A percentile compares a stretch with the other conserved stretches of the same genome.
phyloP scores from a whole-genome alignment of 345 rosid species.

The Kandelia obovata region DNA sequence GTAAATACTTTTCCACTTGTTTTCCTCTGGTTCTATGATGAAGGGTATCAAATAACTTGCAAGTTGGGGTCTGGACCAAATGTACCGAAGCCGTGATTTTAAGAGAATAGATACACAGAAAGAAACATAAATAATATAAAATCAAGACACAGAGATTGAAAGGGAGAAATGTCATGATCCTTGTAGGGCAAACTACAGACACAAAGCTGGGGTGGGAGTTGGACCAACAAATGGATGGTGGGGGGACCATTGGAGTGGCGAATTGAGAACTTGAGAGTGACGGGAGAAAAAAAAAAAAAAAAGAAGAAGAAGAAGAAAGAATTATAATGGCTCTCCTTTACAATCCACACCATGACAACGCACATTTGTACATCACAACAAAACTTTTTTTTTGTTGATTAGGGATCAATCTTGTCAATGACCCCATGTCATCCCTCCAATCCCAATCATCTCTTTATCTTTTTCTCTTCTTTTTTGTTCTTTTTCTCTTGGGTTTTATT shows the following conservation, averaged over 20 bases:
- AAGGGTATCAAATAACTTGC: constrained; percentile 7
- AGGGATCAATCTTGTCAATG: constrained; percentile 1
- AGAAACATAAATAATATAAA: constrained; percentile 24
- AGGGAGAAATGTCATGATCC: constrained; percentile 37
- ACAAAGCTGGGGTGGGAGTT: constrained; percentile 18
- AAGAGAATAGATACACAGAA: constrained; percentile 22
- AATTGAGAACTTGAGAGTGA: constrained; percentile 12
- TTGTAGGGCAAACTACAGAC: constrained; percentile 65
- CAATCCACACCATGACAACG: neutral
- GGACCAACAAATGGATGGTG: constrained; percentile 21
- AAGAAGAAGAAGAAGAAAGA: neutral
- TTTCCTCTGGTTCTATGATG: neutral
- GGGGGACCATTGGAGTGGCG: constrained; percentile 9
- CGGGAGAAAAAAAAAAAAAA: neutral
- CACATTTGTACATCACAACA: neutral
- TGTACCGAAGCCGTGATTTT: constrained; percentile 11
- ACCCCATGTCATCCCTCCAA: neutral
- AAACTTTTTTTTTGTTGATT: neutral
- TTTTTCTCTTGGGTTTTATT: neutral
- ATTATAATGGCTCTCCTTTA: neutral
- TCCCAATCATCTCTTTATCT: too few relatives aligned
- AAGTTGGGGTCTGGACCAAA: constrained; percentile 22
- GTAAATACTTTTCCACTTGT: neutral
- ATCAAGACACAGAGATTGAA: constrained; percentile 29
- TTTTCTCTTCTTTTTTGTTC: neutral